Base-by-base conservation (phyloP, 371 early-diverging fungal genomes). In the Apophysomyces trapeziformis region DNA sequence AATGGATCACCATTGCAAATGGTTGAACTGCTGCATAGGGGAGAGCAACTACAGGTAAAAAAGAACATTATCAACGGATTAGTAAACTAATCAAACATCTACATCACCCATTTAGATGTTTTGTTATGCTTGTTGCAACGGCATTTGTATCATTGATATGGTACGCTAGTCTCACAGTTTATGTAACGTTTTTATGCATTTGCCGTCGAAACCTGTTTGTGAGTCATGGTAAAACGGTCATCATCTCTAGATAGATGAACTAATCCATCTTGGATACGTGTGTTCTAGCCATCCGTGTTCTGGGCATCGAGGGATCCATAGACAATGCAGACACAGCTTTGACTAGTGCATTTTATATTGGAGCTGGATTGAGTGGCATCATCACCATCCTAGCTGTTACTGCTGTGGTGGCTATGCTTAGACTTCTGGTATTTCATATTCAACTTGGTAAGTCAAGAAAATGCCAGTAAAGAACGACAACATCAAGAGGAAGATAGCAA, bases 1-100 rank as follows among this genome's bases (percentile, higher is more conserved):
- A 2, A 87, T 88, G 82, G 95, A 95, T 74, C 95, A 95, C 70
- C 95, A 94, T 66, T 95, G 95, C 68, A 79, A 82, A 54, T 95
- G 87, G 83, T 74, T 95, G 12, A 90, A 90, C 65, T 88, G 87
- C 7, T 94, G 94, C 70, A 84, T 95, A 44, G 95, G 95, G 7
- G 64, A 68, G n/a, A 68, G 70, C 45, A 95, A 95, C 73, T 92
- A 93, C 70, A 70, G 91, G 70, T 75, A 66, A 59, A 5, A 26
- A 38, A 56, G 18, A 6, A 41, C 21, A 56, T n/a, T 18, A 36
- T 16, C 56, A 47, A 59, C 60, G 63, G 63, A 47, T 0, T 61
- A 8, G 58, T 59, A 6, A 61, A 45, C 7, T 36, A 26, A 26
- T 58, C 5, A 13, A 37, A 21, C 4, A 18, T 5, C 58, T 36